These are phyloP conservation scores for Panicum miliaceum DNA, from an alignment of 176 grass and related monocot genomes.

Conservation along the genomic window DNA sequence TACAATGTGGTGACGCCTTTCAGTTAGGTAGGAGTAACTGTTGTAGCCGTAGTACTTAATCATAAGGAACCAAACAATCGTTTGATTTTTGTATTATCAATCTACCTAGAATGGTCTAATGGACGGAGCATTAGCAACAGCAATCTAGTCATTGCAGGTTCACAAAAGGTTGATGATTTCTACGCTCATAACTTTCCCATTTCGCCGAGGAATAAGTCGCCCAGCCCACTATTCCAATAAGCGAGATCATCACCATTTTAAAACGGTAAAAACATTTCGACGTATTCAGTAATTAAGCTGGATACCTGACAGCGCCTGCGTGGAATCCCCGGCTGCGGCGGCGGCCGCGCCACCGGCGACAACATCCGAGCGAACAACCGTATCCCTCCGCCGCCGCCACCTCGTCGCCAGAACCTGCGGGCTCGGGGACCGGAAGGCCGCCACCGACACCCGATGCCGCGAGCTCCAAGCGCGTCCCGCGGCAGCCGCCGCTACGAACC, in stretches of 20 bases:
- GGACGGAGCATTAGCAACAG: background rate
- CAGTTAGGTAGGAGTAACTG: background rate
- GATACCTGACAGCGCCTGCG: conserved; percentile 38
- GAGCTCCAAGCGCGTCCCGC: background rate
- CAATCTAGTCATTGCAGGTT: conserved; percentile 8
- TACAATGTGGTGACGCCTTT: background rate
- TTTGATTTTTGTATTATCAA: background rate
- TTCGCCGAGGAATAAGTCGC: background rate
- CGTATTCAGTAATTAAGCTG: background rate
- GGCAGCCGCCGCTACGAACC: conserved; percentile 18
- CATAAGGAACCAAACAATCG: background rate
- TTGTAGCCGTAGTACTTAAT: background rate
- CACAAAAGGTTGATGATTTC: background rate
- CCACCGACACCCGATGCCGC: conserved; percentile 12
- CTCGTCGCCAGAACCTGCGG: conserved; percentile 11
- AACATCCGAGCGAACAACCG: conserved; percentile 5
- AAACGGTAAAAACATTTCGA: background rate
- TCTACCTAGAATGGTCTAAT: background rate
- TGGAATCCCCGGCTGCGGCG: background rate
- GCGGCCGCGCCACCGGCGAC: background rate
- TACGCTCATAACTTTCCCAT: background rate
- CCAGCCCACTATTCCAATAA: background rate
- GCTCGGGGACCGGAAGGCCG: background rate
- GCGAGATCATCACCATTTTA: background rate
- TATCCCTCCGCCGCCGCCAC: conserved; percentile 35